Evolutionary conservation across 768 basidiomycete genomes (phyloP).

Genomic region (Omphalotus guepiniiformis): DNA sequence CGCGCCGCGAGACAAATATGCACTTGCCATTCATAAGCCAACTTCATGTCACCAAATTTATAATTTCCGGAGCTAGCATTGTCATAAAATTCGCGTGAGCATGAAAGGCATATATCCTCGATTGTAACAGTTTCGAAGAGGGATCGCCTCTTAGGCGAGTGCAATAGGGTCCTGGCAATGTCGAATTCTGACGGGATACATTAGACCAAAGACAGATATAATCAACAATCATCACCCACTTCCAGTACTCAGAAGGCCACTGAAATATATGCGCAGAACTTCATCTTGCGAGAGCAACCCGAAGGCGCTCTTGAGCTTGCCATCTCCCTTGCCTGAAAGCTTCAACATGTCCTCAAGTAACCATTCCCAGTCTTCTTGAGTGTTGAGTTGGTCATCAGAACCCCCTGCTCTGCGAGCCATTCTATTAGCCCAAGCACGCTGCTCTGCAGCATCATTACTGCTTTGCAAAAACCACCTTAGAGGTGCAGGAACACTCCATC

Average conservation of each 20-base stretch:
- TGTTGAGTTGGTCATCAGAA: slow-evolving; percentile 45
- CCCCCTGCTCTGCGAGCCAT: slow-evolving; percentile 74
- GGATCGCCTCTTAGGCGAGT: slow-evolving; percentile 40
- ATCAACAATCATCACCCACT: slow-evolving; percentile 63
- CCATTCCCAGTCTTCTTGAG: slow-evolving; percentile 80
- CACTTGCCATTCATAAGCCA: slow-evolving; percentile 92
- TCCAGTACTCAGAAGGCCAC: slow-evolving; percentile 80
- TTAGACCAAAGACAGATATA: slow-evolving; percentile 5
- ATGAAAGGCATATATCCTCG: slow-evolving; percentile 77
- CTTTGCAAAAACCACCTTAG: slow-evolving; percentile 91
- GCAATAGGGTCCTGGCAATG: slow-evolving; percentile 61
- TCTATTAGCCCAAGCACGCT: slow-evolving; percentile 80
- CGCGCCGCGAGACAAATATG: no score
- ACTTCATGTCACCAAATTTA: slow-evolving; percentile 91
- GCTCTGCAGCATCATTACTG: slow-evolving; percentile 56
- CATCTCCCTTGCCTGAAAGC: slow-evolving; percentile 60
- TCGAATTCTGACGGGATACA: slow-evolving; percentile 48
- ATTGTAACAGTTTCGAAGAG: slow-evolving; percentile 45
- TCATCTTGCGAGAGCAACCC: slow-evolving; percentile 69
- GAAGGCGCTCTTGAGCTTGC: slow-evolving; percentile 70
- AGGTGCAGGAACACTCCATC: slow-evolving; percentile 82
- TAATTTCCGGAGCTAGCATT: slow-evolving; percentile 92
- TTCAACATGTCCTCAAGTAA: slow-evolving; percentile 89
- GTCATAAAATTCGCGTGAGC: slow-evolving; percentile 90
- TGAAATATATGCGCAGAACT: slow-evolving; percentile 77